Evolutionary conservation across 1,284 basidiomycete genomes (phyloP), one percentile per base, ranked within the genome.

Genomic region (Salmacisia buchloeana): DNA sequence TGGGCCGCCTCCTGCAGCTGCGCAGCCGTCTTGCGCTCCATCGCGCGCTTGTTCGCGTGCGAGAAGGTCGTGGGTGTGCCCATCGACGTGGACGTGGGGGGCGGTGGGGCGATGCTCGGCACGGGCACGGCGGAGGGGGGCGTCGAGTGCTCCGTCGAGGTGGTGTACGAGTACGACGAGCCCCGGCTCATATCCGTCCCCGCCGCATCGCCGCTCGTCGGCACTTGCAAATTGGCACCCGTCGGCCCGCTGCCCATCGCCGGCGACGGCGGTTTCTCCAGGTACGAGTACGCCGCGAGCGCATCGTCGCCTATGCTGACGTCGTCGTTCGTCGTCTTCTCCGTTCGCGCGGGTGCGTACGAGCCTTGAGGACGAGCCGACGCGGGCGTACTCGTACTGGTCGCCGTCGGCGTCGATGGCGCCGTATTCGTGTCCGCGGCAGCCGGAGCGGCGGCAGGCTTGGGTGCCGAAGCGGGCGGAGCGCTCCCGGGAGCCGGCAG

Each of bases 211-310:
- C 9, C 60, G 49, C 27, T 61, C 49, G 10, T 31, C 12, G 33
- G 21, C 43, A 21, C 49, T 34, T 15, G 23, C 21, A 9, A 35
- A 58, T 21, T 54, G 58, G 49, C 33, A 33, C 21, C 49, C 25
- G 38, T 13, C n/a, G 38, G 29, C n/a, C 43, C 58, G 58, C 60
- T 65, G 33, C 52, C 38, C 12, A 66, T 38, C 10, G 58, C 67
- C 0, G 74, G 74, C 13, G 74, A 76, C 23, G 73, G 68, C 38
- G 74, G 74, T 57, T 74, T 63, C 36, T 74, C 73, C 46, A 76
- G 61, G 68, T 67, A 76, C 1, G 74, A 70, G 61, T 76, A 76
- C 9, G 73, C 74, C 13, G 74, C 74, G 2, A 73, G 60, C 15
- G 74, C 74, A 46, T 76, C 73, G 33, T 70, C 69, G 52, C 68